phyloP scores from a whole-genome alignment of 2,329 filamentous ascomycete species.

The Scytalidium sp. region DNA sequence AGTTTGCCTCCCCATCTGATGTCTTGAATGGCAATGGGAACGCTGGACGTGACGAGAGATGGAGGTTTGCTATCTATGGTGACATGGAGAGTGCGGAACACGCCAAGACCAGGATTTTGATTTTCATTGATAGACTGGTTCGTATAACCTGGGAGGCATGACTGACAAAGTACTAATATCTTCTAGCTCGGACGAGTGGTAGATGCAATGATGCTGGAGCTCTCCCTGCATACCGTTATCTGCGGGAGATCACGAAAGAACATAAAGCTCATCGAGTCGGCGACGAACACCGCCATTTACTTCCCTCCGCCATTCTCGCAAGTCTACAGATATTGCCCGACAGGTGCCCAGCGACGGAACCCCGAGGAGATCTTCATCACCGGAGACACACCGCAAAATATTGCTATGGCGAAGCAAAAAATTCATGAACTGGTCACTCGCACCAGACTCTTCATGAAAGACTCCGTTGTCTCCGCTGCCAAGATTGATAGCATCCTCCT shows the following conservation, averaged over 20 bases:
- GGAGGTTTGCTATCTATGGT: conserved; percentile 90
- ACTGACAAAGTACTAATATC: conserved; percentile 35
- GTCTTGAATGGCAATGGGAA: conserved; percentile 72
- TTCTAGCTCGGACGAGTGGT: conserved; percentile 67
- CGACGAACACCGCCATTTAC: conserved; percentile 95
- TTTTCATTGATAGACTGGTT: conserved; percentile 74
- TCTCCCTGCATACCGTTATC: conserved; percentile 85
- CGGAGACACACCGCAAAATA: conserved; percentile 79
- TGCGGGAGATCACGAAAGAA: conserved; percentile 95
- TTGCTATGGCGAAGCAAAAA: conserved; percentile 85
- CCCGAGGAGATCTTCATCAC: conserved; percentile 95
- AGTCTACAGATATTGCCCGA: conserved; percentile 85
- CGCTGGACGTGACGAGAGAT: conserved; percentile 79
- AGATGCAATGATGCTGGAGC: conserved; percentile 77
- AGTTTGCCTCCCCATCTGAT: conserved; percentile 74
- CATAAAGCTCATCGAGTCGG: conserved; percentile 95
- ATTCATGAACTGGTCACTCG: conserved; percentile 80
- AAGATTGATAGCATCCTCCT: conserved; percentile 96
- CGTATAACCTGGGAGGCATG: conserved; percentile 7
- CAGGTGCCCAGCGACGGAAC: conserved; percentile 75
- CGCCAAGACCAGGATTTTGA: conserved; percentile 91
- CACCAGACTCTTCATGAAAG: conserved; percentile 85
- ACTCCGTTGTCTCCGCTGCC: conserved; percentile 81
- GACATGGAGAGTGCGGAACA: conserved; percentile 95
- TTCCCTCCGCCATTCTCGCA: conserved; percentile 93